A percentile compares a stretch with the other conserved stretches of the same genome.
Conservation (phyloP, 768 basidiomycete genomes). For the Mycena olivaceomarginata region DNA sequence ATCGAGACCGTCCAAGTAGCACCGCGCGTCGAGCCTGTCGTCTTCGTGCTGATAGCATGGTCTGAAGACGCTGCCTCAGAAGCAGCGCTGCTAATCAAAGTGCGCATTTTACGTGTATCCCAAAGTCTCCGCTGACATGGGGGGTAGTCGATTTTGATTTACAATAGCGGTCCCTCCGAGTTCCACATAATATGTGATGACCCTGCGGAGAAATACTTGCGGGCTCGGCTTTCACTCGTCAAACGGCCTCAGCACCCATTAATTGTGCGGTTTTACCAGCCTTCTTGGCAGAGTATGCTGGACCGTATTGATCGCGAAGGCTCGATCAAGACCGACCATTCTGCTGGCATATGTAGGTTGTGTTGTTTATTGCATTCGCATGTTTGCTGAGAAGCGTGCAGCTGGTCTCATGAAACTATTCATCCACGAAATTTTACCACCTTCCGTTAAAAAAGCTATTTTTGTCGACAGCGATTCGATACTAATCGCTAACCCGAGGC, state of each 20-base stretch:
- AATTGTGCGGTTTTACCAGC: constrained; percentile 64
- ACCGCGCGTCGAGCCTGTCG: constrained; percentile 54
- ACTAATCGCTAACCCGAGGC: constrained; percentile 66
- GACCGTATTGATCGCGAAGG: constrained; percentile 68
- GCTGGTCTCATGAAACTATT: constrained; percentile 74
- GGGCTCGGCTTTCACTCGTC: constrained; percentile 61
- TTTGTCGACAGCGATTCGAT: constrained; percentile 73
- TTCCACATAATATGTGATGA: constrained; percentile 69
- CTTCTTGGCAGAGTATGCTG: constrained; percentile 62
- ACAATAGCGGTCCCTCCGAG: constrained; percentile 60
- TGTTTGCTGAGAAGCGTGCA: neutral
- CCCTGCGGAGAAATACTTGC: constrained; percentile 60
- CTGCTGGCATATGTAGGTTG: constrained; percentile 68
- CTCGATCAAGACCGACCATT: constrained; percentile 65
- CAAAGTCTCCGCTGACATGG: neutral
- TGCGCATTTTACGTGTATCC: constrained; percentile 40
- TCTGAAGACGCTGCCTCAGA: constrained; percentile 63
- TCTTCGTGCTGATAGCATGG: constrained; percentile 67
- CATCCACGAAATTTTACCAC: constrained; percentile 69
- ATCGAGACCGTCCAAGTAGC: constrained; percentile 39
- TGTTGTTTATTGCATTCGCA: neutral
- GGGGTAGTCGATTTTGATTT: constrained; percentile 60
- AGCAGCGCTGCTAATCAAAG: constrained; percentile 66
- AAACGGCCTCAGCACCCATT: constrained; percentile 59
- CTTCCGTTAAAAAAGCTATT: constrained; percentile 64